These are phyloP conservation scores for Atkinsonella hypoxylon DNA, from an alignment of 2,329 filamentous ascomycete species.

Conservation along the genomic window DNA sequence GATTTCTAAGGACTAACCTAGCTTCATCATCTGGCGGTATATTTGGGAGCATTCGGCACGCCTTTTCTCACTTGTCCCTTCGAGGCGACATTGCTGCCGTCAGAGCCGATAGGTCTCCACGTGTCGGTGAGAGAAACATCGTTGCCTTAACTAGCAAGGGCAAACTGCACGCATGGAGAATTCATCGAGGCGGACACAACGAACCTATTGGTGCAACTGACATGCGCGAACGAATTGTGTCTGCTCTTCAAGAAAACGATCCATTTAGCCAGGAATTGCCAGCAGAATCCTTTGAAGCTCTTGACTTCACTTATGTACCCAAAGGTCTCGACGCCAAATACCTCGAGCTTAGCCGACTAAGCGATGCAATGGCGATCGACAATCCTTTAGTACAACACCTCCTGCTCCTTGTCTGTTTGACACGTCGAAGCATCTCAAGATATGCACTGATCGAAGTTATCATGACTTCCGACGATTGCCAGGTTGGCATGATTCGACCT, in stretches of 20 bases:
- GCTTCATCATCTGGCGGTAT: conserved; percentile 51
- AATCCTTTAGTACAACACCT: conserved; percentile 45
- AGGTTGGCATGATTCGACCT: conserved; percentile 55
- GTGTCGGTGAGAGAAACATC: conserved; percentile 74
- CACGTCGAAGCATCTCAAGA: conserved; percentile 39
- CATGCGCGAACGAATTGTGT: conserved; percentile 50
- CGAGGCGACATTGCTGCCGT: conserved; percentile 73
- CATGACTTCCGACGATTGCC: conserved; percentile 39
- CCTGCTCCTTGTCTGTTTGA: conserved; percentile 48
- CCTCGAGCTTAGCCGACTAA: conserved; percentile 36
- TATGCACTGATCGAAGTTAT: conserved; percentile 67
- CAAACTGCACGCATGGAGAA: conserved; percentile 72
- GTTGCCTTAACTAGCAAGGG: conserved; percentile 69
- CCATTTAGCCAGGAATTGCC: conserved; percentile 35
- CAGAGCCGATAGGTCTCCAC: conserved; percentile 56
- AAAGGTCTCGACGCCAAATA: conserved; percentile 39
- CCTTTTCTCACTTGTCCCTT: conserved; percentile 56
- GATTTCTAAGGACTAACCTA: conserved; percentile 56
- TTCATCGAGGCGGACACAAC: conserved; percentile 79
- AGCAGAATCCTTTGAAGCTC: conserved; percentile 53
- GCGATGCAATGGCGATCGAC: conserved; percentile 35
- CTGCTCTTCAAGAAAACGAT: conserved; percentile 46
- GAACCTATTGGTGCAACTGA: conserved; percentile 63
- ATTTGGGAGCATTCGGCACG: conserved; percentile 70
- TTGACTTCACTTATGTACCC: conserved; percentile 67